phyloP scores from a whole-genome alignment of 2,329 filamentous ascomycete species.

The Cercospora sp. region DNA sequence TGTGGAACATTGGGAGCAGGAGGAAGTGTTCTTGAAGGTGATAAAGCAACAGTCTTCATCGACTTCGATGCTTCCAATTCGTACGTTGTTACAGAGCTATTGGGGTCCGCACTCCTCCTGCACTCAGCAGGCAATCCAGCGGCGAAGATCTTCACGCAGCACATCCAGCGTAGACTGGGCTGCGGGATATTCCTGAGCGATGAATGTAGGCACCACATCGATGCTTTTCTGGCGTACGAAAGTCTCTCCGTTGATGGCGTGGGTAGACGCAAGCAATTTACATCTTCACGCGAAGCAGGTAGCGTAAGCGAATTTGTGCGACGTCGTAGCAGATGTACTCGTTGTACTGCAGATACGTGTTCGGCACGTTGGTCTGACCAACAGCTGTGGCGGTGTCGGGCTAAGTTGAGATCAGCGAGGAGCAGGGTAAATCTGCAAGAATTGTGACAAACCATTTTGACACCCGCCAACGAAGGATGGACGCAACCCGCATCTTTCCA shows the following conservation, averaged over 20 bases:
- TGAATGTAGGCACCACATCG: not conserved
- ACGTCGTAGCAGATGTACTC: slow-evolving; percentile 74
- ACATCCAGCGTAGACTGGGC: not conserved
- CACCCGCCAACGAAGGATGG: slow-evolving; percentile 64
- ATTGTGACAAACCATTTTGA: slow-evolving; percentile 62
- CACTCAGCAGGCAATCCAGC: not conserved
- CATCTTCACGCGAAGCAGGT: slow-evolving; percentile 63
- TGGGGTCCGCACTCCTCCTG: not conserved
- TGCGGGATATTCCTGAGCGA: not conserved
- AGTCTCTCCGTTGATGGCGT: not conserved
- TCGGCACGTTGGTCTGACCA: slow-evolving; percentile 24
- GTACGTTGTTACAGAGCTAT: not conserved
- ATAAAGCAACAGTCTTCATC: not conserved
- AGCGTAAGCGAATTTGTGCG: slow-evolving; percentile 68
- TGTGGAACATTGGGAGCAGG: not conserved
- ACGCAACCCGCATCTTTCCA: slow-evolving; percentile 77
- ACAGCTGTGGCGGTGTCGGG: slow-evolving; percentile 30
- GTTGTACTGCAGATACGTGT: slow-evolving; percentile 63
- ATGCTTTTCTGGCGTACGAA: not conserved
- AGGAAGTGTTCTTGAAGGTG: not conserved
- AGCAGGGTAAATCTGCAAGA: not conserved
- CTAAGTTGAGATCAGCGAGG: slow-evolving; percentile 16
- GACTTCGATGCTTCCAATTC: not conserved
- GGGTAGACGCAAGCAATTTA: slow-evolving; percentile 2
- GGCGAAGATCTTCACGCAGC: not conserved